Evolutionary conservation across 2,329 filamentous ascomycete species (phyloP).

Genomic region (Pseudogymnoascus sp.): DNA sequence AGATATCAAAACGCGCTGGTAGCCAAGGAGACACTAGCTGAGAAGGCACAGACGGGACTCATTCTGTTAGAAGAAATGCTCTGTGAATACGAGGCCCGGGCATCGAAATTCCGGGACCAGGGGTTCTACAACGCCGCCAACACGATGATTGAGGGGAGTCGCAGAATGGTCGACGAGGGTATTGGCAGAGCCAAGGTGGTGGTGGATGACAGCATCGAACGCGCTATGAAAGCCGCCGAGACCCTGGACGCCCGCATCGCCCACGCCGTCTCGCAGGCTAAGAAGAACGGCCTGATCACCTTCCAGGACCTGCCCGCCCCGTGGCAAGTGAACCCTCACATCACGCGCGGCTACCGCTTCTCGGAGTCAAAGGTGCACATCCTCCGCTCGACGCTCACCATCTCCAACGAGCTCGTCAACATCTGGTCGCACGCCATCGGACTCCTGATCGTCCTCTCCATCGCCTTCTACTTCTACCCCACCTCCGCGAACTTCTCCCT

Average conservation of each 20-base stretch:
- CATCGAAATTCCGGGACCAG: slow-evolving; percentile 70
- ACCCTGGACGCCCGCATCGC: slow-evolving; percentile 80
- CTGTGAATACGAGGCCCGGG: slow-evolving; percentile 74
- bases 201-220: slow-evolving; percentile 73
- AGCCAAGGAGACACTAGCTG: slow-evolving; percentile 78
- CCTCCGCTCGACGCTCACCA: slow-evolving; percentile 70
- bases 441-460: slow-evolving; percentile 74
- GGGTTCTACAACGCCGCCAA: slow-evolving; percentile 67
- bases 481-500: slow-evolving; percentile 76
- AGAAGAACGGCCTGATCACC: slow-evolving; percentile 72
- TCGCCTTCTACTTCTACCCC: slow-evolving; percentile 96
- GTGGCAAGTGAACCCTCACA: slow-evolving; percentile 94
- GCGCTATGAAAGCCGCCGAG: slow-evolving; percentile 74
- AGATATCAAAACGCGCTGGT: slow-evolving; percentile 81
- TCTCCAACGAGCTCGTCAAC: slow-evolving; percentile 93
- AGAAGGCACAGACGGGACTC: slow-evolving; percentile 84
- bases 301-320: slow-evolving; percentile 88
- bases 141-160: slow-evolving; percentile 68
- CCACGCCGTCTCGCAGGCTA: slow-evolving; percentile 64
- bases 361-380: slow-evolving; percentile 86
- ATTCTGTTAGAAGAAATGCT: slow-evolving; percentile 80
- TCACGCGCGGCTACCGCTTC: slow-evolving; percentile 86
- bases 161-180: slow-evolving; percentile 72
- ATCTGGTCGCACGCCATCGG: slow-evolving; percentile 96
- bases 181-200: slow-evolving; percentile 67